phyloP scores from a whole-genome alignment of 345 rosid species.

The Moricandia moricandioides region DNA sequence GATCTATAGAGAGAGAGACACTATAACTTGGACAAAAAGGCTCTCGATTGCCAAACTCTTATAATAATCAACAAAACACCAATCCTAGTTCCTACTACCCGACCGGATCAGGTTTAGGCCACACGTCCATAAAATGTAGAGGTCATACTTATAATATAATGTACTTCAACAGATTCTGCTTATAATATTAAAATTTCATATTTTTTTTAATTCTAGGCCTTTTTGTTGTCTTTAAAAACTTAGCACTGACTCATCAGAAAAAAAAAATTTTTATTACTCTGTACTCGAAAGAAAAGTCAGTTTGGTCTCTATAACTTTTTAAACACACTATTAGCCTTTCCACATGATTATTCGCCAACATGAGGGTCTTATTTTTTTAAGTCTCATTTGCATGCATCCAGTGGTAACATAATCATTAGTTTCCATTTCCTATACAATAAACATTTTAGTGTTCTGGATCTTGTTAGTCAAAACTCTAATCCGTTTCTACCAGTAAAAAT shows the following conservation, averaged over 20 bases:
- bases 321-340: conserved; percentile 38
- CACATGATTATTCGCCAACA: conserved; percentile 39
- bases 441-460: conserved; percentile 18
- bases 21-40: conserved; percentile 37
- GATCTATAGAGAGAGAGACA: conserved; percentile 18
- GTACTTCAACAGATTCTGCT: conserved; percentile 7
- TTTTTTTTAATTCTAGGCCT: background rate
- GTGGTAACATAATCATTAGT: conserved; percentile 42
- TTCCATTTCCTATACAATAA: conserved; percentile 4
- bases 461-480: conserved; percentile 34
- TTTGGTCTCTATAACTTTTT: conserved; percentile 34
- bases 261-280: background rate
- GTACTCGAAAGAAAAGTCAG: conserved; percentile 20
- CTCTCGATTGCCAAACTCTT: conserved; percentile 32
- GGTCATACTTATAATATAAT: background rate
- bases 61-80: conserved; percentile 8
- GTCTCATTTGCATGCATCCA: conserved; percentile 41
- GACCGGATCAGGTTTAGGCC: conserved; percentile 29
- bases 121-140: conserved; percentile 16
- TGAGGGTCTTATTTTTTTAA: conserved; percentile 37
- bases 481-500: conserved; percentile 25
- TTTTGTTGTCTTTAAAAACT: conserved; percentile 13
- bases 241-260: conserved; percentile 7
- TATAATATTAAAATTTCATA: background rate
- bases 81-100: conserved; percentile 28